Base-by-base conservation (phyloP, 2,329 filamentous ascomycete genomes). In the Venturia aucupariae region DNA sequence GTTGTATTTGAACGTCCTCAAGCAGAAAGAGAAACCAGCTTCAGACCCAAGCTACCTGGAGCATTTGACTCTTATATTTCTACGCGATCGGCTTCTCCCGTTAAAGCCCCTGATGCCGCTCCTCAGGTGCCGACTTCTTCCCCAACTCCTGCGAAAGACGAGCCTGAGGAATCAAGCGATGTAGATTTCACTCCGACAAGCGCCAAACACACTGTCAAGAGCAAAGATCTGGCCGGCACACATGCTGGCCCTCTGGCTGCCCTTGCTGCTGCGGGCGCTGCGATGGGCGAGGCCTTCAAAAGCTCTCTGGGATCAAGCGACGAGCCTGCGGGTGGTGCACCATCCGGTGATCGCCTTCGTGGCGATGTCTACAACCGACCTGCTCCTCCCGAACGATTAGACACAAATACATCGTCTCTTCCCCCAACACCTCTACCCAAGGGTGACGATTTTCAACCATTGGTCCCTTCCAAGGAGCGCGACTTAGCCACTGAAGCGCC, bases 391-490 rank as follows among this genome's bases (percentile, higher is more conserved):
- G 74, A 78, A 27, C 71, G 75, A 38, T 73, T 71, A 54, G 71
- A 70, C 38, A 74, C 72, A 15, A 73, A 69, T 63, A 66, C 73
- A 22, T 73, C 74, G 0, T 78, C 71, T 55, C 71, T 71, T 48
- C 73, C 76, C 3, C 79, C 82, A 7, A 80, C 78, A 5, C 80
- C 80, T 19, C 77, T 77, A 32, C 73, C 74, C 2, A 81, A 81
- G 65, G 78, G 82, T 65, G 74, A 71, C 24, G 75, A 76, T n/a
- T 73, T 75, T 10, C 63, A 70, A n/a, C 68, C 72, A 30, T 69
- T 73, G 6, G 72, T 73, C 0, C 68, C 72, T 35, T 71, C 74
- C 17, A 70, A 73, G 24, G 42, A 42, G 42, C 42, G 61, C 17
- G 17, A 42, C 15, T 15, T 24, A 19, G 35, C 13, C 32, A 11